Percentiles rank a stretch among this genome's conserved stretches.
These are phyloP conservation scores for Hemisphaericaspora nanyangensis DNA, from an alignment of 805 yeast genomes.

Conservation along the genomic window DNA sequence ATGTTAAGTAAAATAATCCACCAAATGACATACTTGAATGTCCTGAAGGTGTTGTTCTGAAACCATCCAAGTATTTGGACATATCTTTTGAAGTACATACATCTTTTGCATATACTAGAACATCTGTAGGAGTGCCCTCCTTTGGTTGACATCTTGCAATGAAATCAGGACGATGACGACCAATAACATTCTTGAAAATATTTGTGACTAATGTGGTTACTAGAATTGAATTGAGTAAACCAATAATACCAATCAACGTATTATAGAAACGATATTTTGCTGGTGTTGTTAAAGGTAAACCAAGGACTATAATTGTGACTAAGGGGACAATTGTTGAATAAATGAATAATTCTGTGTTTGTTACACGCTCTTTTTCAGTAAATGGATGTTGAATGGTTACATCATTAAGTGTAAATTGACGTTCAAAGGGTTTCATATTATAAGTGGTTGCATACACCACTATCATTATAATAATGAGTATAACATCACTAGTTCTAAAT, in stretches of 20 bases:
- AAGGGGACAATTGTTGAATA: conserved; percentile 53
- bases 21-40: conserved; percentile 72
- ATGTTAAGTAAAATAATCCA: conserved; percentile 57
- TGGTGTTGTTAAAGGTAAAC: conserved; percentile 44
- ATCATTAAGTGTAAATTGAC: conserved; percentile 77
- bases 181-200: conserved; percentile 75
- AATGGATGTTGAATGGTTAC: conserved; percentile 76
- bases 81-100: conserved; percentile 54
- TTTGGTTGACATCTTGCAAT: conserved; percentile 78
- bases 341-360: conserved; percentile 49
- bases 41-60: conserved; percentile 80
- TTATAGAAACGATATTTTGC: conserved; percentile 32
- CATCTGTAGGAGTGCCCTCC: conserved; percentile 49
- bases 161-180: conserved; percentile 91
- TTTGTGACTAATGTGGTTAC: conserved; percentile 66
- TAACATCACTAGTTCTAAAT: conserved; percentile 26
- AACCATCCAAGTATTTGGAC: conserved; percentile 53
- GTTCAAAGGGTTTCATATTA: conserved; percentile 56
- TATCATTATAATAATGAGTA: conserved; percentile 19
- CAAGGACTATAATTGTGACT: conserved; percentile 30
- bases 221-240: conserved; percentile 57
- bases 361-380: conserved; percentile 70
- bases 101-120: conserved; percentile 56
- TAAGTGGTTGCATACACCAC: conserved; percentile 20
- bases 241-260: conserved; percentile 61